Evolutionary conservation across 495 filamentous ascomycete species (phyloP).

Genomic region (Talaromyces liani): DNA sequence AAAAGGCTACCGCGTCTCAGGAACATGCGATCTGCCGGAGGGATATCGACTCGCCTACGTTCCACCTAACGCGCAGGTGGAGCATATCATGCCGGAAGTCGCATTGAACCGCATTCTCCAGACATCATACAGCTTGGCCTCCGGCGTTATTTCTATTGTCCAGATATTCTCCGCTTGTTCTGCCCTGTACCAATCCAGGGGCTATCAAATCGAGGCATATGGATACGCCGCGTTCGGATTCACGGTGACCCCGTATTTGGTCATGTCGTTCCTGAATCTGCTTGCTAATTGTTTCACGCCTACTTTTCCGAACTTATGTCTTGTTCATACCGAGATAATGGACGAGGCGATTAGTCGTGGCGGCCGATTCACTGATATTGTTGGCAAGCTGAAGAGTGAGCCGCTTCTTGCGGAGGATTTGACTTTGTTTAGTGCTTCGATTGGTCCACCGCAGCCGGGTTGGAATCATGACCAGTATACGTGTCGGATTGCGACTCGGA

Average conservation of each 20-base stretch:
- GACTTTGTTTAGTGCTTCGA: background rate
- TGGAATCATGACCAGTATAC: background rate
- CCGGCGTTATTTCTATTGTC: slow-evolving; percentile 26
- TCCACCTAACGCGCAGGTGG: slow-evolving; percentile 12
- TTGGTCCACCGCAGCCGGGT: background rate
- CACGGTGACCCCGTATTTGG: slow-evolving; percentile 48
- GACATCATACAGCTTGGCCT: slow-evolving; percentile 19
- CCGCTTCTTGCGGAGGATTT: background rate
- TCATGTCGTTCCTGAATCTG: slow-evolving; percentile 61
- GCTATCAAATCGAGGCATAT: slow-evolving; percentile 27
- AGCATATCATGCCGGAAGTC: background rate
- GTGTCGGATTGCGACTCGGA: background rate
- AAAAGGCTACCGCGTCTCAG: slow-evolving; percentile 9
- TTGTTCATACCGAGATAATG: slow-evolving; percentile 36
- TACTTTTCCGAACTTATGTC: slow-evolving; percentile 31
- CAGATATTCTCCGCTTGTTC: slow-evolving; percentile 29
- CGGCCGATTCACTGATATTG: slow-evolving; percentile 24
- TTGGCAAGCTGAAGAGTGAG: slow-evolving; percentile 17
- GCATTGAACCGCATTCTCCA: slow-evolving; percentile 7
- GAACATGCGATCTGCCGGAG: slow-evolving; percentile 13
- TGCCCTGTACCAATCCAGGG: slow-evolving; percentile 29
- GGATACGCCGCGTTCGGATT: slow-evolving; percentile 38
- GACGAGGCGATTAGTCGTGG: slow-evolving; percentile 28
- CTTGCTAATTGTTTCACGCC: slow-evolving; percentile 29
- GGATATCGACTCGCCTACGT: slow-evolving; percentile 17